Base-by-base conservation (phyloP, 2,329 filamentous ascomycete genomes). In the Diaporthe citri region DNA sequence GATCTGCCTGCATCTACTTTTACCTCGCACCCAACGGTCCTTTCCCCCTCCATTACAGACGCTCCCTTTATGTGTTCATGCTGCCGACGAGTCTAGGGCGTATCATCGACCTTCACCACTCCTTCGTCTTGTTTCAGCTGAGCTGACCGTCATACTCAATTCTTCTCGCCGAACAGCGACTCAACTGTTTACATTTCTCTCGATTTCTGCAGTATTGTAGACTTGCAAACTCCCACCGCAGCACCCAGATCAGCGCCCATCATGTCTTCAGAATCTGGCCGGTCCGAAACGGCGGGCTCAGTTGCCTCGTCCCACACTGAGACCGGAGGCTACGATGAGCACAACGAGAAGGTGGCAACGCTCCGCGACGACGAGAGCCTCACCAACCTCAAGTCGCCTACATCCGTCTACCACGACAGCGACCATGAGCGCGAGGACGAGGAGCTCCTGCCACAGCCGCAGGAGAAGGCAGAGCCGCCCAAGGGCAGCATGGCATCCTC, bases 371-470 rank as follows among this genome's bases (percentile, higher is more conserved):
- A 83, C 59, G 79, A 76, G 75, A 76, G 79, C 75, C 75, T 79
- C 20, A 80, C 82, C 70, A 80, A 81, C 72, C 78, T 81, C 71
- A 82, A 79, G 17, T 74, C 77, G 5, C 79, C 79, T 15, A 66
- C 46, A 25, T 56, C 73, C 20, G 62, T 31, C 9, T 76, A 75
- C 31, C 62, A 75, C n/a, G 85, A 87, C 62, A 80, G 83, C 28
- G 80, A 77, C 36, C 80, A 84, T 52, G 83, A 85, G 62, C 78
- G 82, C 22, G 86, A 88, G 76, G 83, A 84, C 62, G 85, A 85
- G 52, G 84, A 83, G 70, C 81, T 86, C 13, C 80, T 89, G 55
- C 76, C 84, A 46, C 80, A 81, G 73, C 74, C 78, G 36, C 74
- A 77, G n/a, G 82, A 83, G 56, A 81, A 84, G 76, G 73, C 81